Conservation (phyloP, 306 rosid species). For the Gillenia trifoliata region DNA sequence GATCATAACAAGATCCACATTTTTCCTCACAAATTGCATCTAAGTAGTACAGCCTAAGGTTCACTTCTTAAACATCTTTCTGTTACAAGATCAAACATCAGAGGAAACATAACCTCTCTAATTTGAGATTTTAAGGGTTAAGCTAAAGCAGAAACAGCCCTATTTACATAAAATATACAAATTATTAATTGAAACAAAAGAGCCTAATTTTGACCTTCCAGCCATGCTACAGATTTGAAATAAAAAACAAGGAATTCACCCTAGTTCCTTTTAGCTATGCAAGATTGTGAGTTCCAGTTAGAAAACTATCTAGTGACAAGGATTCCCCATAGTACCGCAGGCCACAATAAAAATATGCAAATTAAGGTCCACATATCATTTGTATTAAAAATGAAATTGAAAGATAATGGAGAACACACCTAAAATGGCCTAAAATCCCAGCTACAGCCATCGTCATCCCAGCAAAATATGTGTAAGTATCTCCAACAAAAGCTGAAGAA, state of each 20-base stretch:
- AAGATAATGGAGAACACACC: constrained; percentile 36
- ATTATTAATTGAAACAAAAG: not conserved
- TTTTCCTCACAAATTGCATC: not conserved
- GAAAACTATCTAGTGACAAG: not conserved
- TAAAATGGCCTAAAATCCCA: constrained; percentile 94
- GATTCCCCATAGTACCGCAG: not conserved
- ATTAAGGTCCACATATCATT: not conserved
- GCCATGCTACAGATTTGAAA: not conserved
- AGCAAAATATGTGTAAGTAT: constrained; percentile 93
- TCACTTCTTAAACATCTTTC: not conserved
- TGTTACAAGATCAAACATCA: not conserved
- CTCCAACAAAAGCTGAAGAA: constrained; percentile 93
- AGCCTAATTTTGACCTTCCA: not conserved
- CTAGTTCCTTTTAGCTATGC: not conserved
- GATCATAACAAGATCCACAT: not conserved
- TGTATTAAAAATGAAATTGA: not conserved
- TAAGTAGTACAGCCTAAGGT: not conserved
- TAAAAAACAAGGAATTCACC: not conserved
- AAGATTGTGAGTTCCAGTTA: not conserved
- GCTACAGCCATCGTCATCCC: constrained; percentile 98
- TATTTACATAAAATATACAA: not conserved
- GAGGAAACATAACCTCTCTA: not conserved
- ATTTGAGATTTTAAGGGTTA: not conserved
- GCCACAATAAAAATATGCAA: not conserved
- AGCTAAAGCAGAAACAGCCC: not conserved